These are phyloP conservation scores for Boeremia exigua DNA, from an alignment of 2,329 filamentous ascomycete species.

Conservation along the genomic window DNA sequence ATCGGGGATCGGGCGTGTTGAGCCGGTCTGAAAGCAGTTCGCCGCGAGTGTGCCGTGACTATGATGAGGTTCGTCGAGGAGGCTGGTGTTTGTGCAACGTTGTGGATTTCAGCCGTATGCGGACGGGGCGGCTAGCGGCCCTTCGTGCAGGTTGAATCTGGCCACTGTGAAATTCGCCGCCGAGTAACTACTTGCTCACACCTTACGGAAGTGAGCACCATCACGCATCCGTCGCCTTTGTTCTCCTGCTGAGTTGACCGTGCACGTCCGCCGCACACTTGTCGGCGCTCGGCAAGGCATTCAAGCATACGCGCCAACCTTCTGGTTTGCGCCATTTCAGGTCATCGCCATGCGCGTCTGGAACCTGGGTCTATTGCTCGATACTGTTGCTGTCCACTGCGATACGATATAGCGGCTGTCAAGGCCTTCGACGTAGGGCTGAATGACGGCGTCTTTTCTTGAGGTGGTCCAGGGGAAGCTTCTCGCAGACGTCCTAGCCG, in stretches of 20 bases:
- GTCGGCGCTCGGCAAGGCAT: neutral
- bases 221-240: constrained; percentile 6
- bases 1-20: neutral
- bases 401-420: constrained; percentile 32
- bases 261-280: constrained; percentile 8
- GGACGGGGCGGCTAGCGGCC: constrained; percentile 29
- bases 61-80: constrained; percentile 32
- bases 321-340: neutral
- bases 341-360: neutral
- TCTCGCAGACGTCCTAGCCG: constrained; percentile 28
- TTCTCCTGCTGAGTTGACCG: constrained; percentile 1
- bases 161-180: constrained; percentile 32
- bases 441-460: constrained; percentile 27
- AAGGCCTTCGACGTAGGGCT: constrained; percentile 19
- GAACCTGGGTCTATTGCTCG: neutral
- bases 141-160: constrained; percentile 25
- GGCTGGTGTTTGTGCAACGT: constrained; percentile 39
- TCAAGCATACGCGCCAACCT: constrained; percentile 2
- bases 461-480: constrained; percentile 25
- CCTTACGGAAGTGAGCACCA: neutral
- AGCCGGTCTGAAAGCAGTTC: neutral
- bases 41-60: constrained; percentile 30
- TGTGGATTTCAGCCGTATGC: constrained; percentile 41
- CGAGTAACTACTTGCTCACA: constrained; percentile 5
- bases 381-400: constrained; percentile 23